A percentile compares a stretch with the other conserved stretches of the same genome.
Evolutionary conservation across 129 eudicot genomes (phyloP).

Genomic region (Escallonia herrerae): DNA sequence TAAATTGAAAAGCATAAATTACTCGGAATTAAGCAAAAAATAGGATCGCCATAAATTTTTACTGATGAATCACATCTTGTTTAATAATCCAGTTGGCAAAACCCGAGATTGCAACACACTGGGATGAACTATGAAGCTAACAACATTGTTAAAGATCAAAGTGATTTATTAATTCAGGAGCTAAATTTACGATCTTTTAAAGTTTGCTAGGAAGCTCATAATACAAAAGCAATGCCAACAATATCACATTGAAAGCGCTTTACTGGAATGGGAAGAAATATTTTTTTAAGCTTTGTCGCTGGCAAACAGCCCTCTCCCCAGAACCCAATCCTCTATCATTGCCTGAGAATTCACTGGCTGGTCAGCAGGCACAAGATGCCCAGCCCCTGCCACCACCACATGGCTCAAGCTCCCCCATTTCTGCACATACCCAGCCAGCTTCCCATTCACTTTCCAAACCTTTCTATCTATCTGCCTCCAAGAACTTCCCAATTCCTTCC

Average conservation of each 20-base stretch:
- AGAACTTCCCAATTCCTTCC: conserved; percentile 36
- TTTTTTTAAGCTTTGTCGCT: neutral
- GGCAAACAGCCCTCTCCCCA: conserved; percentile 51
- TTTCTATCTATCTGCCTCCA: conserved; percentile 60
- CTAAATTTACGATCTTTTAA: too few species aligned
- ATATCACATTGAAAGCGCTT: neutral
- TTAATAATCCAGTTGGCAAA: too few species aligned
- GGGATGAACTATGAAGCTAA: too few species aligned
- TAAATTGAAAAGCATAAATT: too few species aligned
- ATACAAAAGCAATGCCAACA: neutral
- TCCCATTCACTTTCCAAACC: conserved; percentile 51
- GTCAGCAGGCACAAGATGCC: conserved; percentile 75
- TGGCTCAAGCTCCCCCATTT: conserved; percentile 42
- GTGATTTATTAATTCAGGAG: too few species aligned
- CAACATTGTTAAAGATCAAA: too few species aligned
- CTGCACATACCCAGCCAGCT: conserved; percentile 66
- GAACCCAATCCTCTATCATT: conserved; percentile 75
- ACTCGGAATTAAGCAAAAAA: too few species aligned
- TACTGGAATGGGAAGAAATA: neutral
- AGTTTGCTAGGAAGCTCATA: too few species aligned
- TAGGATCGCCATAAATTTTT: too few species aligned
- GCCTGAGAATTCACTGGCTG: conserved; percentile 53
- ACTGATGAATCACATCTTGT: too few species aligned
- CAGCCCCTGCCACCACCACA: conserved; percentile 64
- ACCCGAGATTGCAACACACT: too few species aligned